Percentiles rank a stretch among this genome's conserved stretches.
These are phyloP conservation scores for Saururus chinensis DNA, from an alignment of 164 flowering plant genomes.

Conservation along the genomic window DNA sequence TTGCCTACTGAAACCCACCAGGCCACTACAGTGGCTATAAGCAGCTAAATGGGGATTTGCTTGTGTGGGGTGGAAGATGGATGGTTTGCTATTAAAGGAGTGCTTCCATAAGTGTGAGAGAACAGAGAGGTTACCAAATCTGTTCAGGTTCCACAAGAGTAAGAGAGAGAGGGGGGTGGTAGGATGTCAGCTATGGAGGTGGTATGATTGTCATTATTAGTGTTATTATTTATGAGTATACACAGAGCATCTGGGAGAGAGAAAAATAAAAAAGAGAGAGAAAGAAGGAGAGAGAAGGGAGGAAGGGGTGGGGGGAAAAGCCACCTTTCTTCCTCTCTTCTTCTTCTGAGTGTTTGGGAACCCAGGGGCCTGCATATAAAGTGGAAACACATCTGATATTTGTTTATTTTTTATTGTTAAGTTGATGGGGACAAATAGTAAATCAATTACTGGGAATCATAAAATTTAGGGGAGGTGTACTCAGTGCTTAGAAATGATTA, in stretches of 20 bases:
- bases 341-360: neutral
- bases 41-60: no score
- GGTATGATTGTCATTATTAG: neutral
- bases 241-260: no score
- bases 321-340: neutral
- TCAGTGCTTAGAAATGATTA: neutral
- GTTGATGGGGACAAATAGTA: neutral
- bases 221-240: no score
- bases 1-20: no score
- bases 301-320: neutral
- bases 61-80: neutral
- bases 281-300: constrained; percentile 12
- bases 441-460: neutral
- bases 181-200: neutral
- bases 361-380: neutral
- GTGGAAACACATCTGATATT: neutral
- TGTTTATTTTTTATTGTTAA: no score
- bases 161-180: neutral
- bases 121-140: neutral
- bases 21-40: no score
- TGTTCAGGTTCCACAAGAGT: neutral
- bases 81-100: neutral
- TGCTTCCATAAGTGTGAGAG: neutral
- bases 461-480: neutral
- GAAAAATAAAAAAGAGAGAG: neutral